Evolutionary conservation across 2,329 filamentous ascomycete genomes (phyloP), one percentile per base, ranked within the genome.

Genomic region (Claviceps purpurea): DNA sequence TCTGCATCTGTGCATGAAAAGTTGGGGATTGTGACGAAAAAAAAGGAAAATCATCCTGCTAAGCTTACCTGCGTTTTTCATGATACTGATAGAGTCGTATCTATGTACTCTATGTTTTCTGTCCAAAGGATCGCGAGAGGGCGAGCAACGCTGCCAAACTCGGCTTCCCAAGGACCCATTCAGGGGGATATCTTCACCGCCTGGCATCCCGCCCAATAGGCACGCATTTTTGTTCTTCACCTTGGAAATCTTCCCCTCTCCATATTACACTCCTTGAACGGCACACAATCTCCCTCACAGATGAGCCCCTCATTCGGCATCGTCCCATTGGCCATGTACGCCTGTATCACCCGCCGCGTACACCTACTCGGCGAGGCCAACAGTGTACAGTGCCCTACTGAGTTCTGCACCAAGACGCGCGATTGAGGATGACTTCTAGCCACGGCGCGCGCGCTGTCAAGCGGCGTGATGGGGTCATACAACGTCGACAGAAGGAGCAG

Each of bases 381-480:
- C 24, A 57, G 49, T 5, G 56, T 52, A 40, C 57, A 59, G 40
- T 61, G 59, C 0, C 58, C 58, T 4, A 56, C 45, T 0, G 54
- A 56, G 30, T 60, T 57, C 24, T 61, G 59, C 5, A 58, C 45
- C 20, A 61, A 45, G 11, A 60, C 58, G 14, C 51, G 46, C 1
- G 58, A 56, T 16, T 56, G 56, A 1, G 56, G 57, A 26, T 61
- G 57, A 8, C 44, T 3, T 24, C n/a, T 45, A 2, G 57, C 55
- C 14, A 51, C 57, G 18, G 26, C 49, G 8, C 43, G 51, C 13
- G 70, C 70, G 52, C 68, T 70, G 14, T 63, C 54, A 43, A 67
- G 53, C n/a, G 70, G 70, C 20, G 70, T 73, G 8, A 71, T 65
- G 11, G 70, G 71, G 47, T 73, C 71, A 5, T 64, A 62, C 3